Conservation (phyloP, 495 filamentous ascomycete species). For the Geoglossum glabrum region DNA sequence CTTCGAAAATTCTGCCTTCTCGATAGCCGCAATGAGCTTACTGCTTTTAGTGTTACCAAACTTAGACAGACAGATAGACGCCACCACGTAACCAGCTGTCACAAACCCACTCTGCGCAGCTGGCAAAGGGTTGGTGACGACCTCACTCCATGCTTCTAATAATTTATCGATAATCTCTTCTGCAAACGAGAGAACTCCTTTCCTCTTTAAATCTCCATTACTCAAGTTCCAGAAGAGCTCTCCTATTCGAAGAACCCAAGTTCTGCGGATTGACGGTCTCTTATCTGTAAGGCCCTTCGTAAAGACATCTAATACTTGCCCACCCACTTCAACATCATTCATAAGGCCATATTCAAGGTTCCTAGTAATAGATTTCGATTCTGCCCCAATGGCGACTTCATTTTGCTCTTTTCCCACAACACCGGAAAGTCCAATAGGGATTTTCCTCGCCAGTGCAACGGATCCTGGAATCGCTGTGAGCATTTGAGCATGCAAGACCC, state of each 20-base stretch:
- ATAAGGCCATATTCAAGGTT: constrained; percentile 38
- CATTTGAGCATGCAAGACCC: constrained; percentile 59
- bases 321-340: constrained; percentile 35
- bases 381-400: constrained; percentile 57
- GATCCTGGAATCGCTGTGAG: constrained; percentile 40
- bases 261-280: constrained; percentile 49
- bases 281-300: constrained; percentile 74
- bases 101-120: constrained; percentile 61
- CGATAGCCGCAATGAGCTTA: constrained; percentile 26
- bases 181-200: constrained; percentile 24
- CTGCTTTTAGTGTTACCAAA: constrained; percentile 23
- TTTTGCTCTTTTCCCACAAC: constrained; percentile 65
- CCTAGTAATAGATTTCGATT: constrained; percentile 43
- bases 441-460: constrained; percentile 34
- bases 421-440: constrained; percentile 42
- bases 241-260: constrained; percentile 60
- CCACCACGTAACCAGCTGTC: constrained; percentile 49
- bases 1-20: constrained; percentile 37
- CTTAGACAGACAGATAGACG: constrained; percentile 33
- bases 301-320: constrained; percentile 45
- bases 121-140: constrained; percentile 48
- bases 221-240: constrained; percentile 43
- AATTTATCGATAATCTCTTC: constrained; percentile 43
- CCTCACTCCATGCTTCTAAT: constrained; percentile 56
- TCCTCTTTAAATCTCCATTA: constrained; percentile 23